Percentiles rank a stretch among this genome's conserved stretches.
phyloP scores from a whole-genome alignment of 164 flowering plant genomes.

The Tetrastigma voinierianum region DNA sequence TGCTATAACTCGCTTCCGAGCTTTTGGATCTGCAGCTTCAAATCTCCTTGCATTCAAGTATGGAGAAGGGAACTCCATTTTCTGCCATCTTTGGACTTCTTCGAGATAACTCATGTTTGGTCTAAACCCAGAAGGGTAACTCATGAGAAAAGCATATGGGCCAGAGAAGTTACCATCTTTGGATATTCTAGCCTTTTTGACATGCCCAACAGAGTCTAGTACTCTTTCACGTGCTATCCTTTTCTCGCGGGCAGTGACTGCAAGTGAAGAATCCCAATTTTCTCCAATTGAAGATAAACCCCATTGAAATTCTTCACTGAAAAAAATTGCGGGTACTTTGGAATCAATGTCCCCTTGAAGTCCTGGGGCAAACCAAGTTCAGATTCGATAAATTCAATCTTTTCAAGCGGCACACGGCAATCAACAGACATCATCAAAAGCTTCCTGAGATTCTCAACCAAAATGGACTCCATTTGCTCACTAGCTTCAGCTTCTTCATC shows the following conservation, averaged over 20 bases:
- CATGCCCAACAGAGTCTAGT: conserved; percentile 7
- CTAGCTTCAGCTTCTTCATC: conserved; percentile 48
- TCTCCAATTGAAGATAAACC: conserved; percentile 70
- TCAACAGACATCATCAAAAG: conserved; percentile 91
- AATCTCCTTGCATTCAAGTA: conserved; percentile 85
- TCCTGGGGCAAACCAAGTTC: conserved; percentile 77
- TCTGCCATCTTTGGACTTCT: conserved; percentile 88
- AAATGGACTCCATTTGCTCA: conserved; percentile 72
- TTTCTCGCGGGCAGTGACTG: conserved; percentile 79
- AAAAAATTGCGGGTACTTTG: conserved; percentile 75
- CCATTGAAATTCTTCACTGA: conserved; percentile 58
- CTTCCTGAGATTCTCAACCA: conserved; percentile 81
- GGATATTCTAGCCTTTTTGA: conserved; percentile 36
- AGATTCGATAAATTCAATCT: conserved; percentile 50
- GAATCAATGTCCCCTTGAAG: conserved; percentile 55
- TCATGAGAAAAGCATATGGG: conserved; percentile 63
- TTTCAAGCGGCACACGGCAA: conserved; percentile 67
- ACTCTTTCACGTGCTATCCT: conserved; percentile 35
- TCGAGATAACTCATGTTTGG: conserved; percentile 72
- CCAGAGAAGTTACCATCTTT: conserved; percentile 82
- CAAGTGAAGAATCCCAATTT: conserved; percentile 86
- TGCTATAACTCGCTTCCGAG: conserved; percentile 79
- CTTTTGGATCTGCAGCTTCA: conserved; percentile 62
- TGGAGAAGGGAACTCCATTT: conserved; percentile 89
- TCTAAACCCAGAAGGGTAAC: conserved; percentile 75